phyloP scores from a whole-genome alignment of 2,329 filamentous ascomycete genomes.

The Coleophoma eucalyptorum region DNA sequence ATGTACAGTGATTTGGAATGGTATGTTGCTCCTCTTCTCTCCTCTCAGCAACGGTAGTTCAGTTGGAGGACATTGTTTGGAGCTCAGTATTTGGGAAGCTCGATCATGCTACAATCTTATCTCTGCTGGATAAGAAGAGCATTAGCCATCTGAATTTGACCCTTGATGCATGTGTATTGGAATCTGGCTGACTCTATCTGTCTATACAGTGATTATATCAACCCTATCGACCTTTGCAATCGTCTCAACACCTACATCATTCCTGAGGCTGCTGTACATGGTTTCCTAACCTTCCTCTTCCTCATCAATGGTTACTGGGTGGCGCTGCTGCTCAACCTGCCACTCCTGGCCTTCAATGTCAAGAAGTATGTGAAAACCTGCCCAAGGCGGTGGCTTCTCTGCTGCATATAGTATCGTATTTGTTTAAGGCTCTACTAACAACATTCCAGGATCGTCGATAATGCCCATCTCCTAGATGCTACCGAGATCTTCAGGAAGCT shows the following conservation, averaged over 20 bases:
- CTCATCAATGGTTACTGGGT: constrained; percentile 99
- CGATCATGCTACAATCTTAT: not conserved
- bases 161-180: no score
- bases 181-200: constrained; percentile 23
- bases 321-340: constrained; percentile 85
- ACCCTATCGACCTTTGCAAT: constrained; percentile 99
- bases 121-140: not conserved
- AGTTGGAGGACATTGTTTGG: not conserved
- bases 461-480: constrained; percentile 93
- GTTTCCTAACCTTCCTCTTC: constrained; percentile 91
- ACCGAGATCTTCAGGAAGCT: constrained; percentile 99
- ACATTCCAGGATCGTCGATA: constrained; percentile 78
- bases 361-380: constrained; percentile 78
- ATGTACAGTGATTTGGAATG: constrained; percentile 99
- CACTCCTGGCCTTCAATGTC: constrained; percentile 86
- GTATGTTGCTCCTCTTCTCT: constrained; percentile 50
- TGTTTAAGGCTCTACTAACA: not conserved
- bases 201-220: constrained; percentile 86
- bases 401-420: not conserved
- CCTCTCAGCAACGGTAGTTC: not conserved
- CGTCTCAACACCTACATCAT: constrained; percentile 99
- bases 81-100: not conserved
- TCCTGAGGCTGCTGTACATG: constrained; percentile 96
- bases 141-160: not conserved
- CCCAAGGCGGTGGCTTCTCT: not conserved